Conservation (phyloP, 2,329 filamentous ascomycete genomes). For the Leptographium radiaticola region DNA sequence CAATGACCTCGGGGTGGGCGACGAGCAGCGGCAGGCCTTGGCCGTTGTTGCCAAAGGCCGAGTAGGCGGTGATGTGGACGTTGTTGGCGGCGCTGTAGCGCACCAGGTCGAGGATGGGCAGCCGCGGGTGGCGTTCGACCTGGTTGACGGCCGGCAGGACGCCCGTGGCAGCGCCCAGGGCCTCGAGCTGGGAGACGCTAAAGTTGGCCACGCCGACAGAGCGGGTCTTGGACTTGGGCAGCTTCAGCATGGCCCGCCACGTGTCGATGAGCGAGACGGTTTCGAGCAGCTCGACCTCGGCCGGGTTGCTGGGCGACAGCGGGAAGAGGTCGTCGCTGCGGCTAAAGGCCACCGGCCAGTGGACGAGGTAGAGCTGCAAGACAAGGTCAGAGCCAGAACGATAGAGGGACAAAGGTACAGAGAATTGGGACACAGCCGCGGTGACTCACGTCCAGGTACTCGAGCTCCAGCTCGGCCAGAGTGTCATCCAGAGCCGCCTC, state of each 20-base stretch:
- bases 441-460: constrained; percentile 39
- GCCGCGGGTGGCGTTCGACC: constrained; percentile 54
- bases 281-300: constrained; percentile 24
- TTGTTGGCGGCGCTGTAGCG: constrained; percentile 48
- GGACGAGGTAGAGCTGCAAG: constrained; percentile 42
- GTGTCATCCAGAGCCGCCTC: constrained; percentile 41
- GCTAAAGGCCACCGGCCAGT: constrained; percentile 43
- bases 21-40: constrained; percentile 36
- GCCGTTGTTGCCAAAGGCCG: constrained; percentile 36
- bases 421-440: neutral
- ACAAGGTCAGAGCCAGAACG: neutral
- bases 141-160: constrained; percentile 53
- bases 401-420: neutral
- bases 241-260: constrained; percentile 32
- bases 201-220: constrained; percentile 50
- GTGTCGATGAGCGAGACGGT: constrained; percentile 12
- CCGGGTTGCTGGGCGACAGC: neutral
- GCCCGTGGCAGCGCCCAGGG: constrained; percentile 42
- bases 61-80: constrained; percentile 57
- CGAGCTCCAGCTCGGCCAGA: constrained; percentile 39
- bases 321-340: constrained; percentile 1
- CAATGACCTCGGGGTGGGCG: constrained; percentile 41
- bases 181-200: constrained; percentile 41
- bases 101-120: constrained; percentile 44
- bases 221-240: constrained; percentile 23